Percentiles rank a stretch among this genome's conserved stretches.
These are phyloP conservation scores for Xylaria intraflava DNA, from an alignment of 495 filamentous ascomycete genomes.

Conservation along the genomic window DNA sequence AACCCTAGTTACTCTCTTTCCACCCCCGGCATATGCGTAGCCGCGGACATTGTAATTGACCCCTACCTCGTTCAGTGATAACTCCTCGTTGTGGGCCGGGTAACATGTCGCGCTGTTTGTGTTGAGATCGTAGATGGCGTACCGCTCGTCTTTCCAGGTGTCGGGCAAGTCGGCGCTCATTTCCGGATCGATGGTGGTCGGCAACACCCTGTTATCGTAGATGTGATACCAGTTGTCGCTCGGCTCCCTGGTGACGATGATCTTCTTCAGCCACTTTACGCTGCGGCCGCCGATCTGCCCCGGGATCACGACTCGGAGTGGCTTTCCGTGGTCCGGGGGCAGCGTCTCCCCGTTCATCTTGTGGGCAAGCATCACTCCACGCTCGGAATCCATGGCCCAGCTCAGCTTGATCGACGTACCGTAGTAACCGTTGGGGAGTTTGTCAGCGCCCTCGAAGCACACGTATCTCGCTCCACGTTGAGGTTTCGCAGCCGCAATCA, in stretches of 20 bases:
- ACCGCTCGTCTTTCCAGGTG: slow-evolving; percentile 87
- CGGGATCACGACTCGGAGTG: slow-evolving; percentile 77
- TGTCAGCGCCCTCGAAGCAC: slow-evolving; percentile 91
- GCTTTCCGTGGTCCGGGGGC: slow-evolving; percentile 81
- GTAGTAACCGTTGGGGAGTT: slow-evolving; percentile 84
- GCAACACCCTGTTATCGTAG: slow-evolving; percentile 87
- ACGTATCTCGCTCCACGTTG: slow-evolving; percentile 70
- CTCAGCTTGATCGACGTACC: slow-evolving; percentile 84
- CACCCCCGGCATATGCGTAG: slow-evolving; percentile 88
- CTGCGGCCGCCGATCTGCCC: slow-evolving; percentile 92
- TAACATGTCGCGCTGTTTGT: slow-evolving; percentile 79
- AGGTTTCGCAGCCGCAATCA: slow-evolving; percentile 64
- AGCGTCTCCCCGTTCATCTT: slow-evolving; percentile 89
- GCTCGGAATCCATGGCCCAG: slow-evolving; percentile 80
- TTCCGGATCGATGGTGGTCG: slow-evolving; percentile 82
- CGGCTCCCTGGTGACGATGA: slow-evolving; percentile 70
- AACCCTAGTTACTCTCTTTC: slow-evolving; percentile 74
- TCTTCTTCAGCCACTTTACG: slow-evolving; percentile 88
- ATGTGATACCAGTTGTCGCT: slow-evolving; percentile 98
- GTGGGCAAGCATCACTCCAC: slow-evolving; percentile 83
- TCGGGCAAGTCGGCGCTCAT: slow-evolving; percentile 65
- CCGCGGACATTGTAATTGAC: slow-evolving; percentile 62
- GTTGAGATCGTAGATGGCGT: slow-evolving; percentile 91
- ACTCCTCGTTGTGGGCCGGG: slow-evolving; percentile 71
- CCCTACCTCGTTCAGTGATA: slow-evolving; percentile 45